Evolutionary conservation across 257 asterid genomes (phyloP), one percentile per base, ranked within the genome.

Genomic region (Fraxinus pennsylvanica): DNA sequence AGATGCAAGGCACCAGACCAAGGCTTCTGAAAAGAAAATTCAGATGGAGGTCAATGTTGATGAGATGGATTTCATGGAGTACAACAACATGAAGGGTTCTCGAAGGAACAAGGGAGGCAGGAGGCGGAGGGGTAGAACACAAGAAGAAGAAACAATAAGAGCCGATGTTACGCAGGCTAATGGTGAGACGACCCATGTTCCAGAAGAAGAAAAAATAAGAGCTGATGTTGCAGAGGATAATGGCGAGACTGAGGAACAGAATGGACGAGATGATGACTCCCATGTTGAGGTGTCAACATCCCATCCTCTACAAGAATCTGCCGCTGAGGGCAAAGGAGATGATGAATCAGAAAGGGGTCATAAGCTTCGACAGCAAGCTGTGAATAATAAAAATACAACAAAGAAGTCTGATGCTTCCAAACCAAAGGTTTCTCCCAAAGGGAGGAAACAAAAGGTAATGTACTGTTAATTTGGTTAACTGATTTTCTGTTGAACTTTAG

Each of bases 361-460:
- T 21, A 82, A 90, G 89, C 78, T 81, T 72, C 72, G 83, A 14
- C 85, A 83, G 76, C 82, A 83, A 47, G 82, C 77, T 38, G 85
- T 61, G 45, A 81, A 82, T 65, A 95, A 86, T 82, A 93, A 83
- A 82, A 38, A 65, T 69, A 81, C 84, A 6, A 38, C 76, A 71
- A 95, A 89, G 90, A 90, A 85, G 79, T 97, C 91, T 72, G 78
- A 79, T 68, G 83, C 82, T 71, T 69, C 84, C 74, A 91, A 86
- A 81, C 76, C 84, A n/a, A 91, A 87, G 83, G 86, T 74, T 80
- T 80, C 88, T 22, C 47, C 91, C 69, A 89, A 86, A 87, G 99
- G 96, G 88, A 86, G 91, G 83, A 91, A 90, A 76, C 89, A 89
- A 77, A 93, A 92, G 98, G 98, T 94, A 85, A 76, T 30, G 17